Percentiles rank a stretch among this genome's conserved stretches.
These are phyloP conservation scores for Zymoseptoria crescenta DNA, from an alignment of 2,329 filamentous ascomycete genomes.

Conservation along the genomic window DNA sequence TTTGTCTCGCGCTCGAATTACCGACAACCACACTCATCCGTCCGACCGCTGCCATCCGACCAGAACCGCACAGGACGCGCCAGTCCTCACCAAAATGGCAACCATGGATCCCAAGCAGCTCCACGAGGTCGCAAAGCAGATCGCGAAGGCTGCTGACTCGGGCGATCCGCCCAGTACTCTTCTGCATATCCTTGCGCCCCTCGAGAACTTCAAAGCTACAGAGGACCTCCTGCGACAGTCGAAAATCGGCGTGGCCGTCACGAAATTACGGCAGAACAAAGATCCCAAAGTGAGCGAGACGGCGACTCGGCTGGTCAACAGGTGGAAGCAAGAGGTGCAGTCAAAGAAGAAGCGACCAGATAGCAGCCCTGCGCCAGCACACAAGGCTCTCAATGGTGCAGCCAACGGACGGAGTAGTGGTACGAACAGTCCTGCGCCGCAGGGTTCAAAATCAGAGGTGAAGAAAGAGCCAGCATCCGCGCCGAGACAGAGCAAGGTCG, in stretches of 20 bases:
- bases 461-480: slow-evolving; percentile 24
- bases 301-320: slow-evolving; percentile 74
- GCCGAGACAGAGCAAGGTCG: slow-evolving; percentile 45
- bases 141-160: slow-evolving; percentile 68
- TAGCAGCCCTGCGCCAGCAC: slow-evolving; percentile 43
- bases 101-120: slow-evolving; percentile 77
- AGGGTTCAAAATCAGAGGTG: slow-evolving; percentile 42
- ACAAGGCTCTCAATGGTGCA: slow-evolving; percentile 30
- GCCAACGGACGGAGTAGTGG: slow-evolving; percentile 20
- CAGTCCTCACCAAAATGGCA: slow-evolving; percentile 12
- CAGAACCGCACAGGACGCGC: not conserved
- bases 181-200: slow-evolving; percentile 66
- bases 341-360: slow-evolving; percentile 32
- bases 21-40: not conserved
- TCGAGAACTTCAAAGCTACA: slow-evolving; percentile 71
- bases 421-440: slow-evolving; percentile 34
- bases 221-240: slow-evolving; percentile 87
- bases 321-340: slow-evolving; percentile 77
- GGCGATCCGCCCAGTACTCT: slow-evolving; percentile 68
- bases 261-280: slow-evolving; percentile 75
- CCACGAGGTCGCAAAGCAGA: slow-evolving; percentile 64
- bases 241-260: slow-evolving; percentile 83
- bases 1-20: not conserved
- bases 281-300: slow-evolving; percentile 62
- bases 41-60: not conserved